These are phyloP conservation scores for Venturia effusa DNA, from an alignment of 2,329 filamentous ascomycete species.

Conservation along the genomic window DNA sequence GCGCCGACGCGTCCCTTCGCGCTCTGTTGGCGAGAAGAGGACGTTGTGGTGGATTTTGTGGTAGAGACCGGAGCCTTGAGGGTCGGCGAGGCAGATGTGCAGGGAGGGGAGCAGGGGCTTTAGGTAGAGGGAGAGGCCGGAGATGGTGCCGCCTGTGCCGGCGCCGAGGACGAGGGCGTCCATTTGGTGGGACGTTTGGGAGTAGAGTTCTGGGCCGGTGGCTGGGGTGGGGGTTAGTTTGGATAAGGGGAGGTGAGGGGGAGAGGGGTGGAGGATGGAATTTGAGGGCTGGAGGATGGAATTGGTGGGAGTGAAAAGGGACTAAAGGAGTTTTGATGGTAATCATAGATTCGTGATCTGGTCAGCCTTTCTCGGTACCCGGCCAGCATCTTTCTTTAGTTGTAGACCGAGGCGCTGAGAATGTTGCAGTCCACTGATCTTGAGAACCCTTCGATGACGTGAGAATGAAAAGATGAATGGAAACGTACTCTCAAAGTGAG, in stretches of 20 bases:
- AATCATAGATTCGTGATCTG: too few relatives aligned
- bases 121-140: constrained; percentile 72
- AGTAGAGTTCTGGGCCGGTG: constrained; percentile 83
- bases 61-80: constrained; percentile 85
- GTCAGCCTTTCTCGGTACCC: too few relatives aligned
- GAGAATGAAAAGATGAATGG: neutral
- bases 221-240: constrained; percentile 18
- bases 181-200: constrained; percentile 61
- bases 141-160: constrained; percentile 87
- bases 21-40: constrained; percentile 85
- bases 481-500: constrained; percentile 52
- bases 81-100: constrained; percentile 51
- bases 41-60: constrained; percentile 89
- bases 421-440: too few relatives aligned
- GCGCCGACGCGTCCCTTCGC: constrained; percentile 78
- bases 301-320: too few relatives aligned
- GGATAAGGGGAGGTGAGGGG: neutral
- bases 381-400: too few relatives aligned
- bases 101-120: constrained; percentile 54
- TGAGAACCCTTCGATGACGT: too few relatives aligned
- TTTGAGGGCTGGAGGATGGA: neutral
- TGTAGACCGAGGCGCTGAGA: too few relatives aligned
- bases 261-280: neutral
- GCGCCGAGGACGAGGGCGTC: constrained; percentile 90
- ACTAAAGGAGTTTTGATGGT: too few relatives aligned